A percentile compares a stretch with the other conserved stretches of the same genome.
Evolutionary conservation across 768 basidiomycete species (phyloP).

Genomic region (Tylopilus sp.): DNA sequence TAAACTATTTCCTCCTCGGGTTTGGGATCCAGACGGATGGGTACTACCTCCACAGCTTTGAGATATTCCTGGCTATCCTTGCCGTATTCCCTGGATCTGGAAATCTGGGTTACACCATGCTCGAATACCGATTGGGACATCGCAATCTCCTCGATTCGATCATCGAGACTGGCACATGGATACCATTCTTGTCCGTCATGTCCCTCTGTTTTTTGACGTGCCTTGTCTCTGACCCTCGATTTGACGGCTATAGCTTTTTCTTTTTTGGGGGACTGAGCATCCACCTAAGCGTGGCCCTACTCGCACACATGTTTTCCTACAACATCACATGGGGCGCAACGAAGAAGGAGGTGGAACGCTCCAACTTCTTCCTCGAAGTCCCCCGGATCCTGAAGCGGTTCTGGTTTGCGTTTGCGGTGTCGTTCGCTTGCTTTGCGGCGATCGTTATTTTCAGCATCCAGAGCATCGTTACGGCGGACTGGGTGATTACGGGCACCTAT

Average conservation of each 20-base stretch:
- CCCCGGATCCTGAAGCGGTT: constrained; percentile 82
- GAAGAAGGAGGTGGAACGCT: constrained; percentile 81
- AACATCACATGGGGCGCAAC: constrained; percentile 60
- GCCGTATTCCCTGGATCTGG: constrained; percentile 74
- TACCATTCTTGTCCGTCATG: constrained; percentile 35
- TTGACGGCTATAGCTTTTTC: constrained; percentile 34
- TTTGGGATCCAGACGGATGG: constrained; percentile 70
- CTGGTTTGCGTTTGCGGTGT: constrained; percentile 59
- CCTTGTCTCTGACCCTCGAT: neutral
- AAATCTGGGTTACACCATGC: constrained; percentile 62
- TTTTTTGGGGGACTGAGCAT: constrained; percentile 56
- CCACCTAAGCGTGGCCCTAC: constrained; percentile 50
- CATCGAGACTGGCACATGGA: constrained; percentile 24
- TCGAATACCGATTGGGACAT: constrained; percentile 69
- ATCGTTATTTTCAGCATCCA: constrained; percentile 55
- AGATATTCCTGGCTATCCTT: constrained; percentile 71
- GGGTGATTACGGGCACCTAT: constrained; percentile 56
- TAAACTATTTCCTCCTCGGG: constrained; percentile 76
- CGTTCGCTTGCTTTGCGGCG: constrained; percentile 44
- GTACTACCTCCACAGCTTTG: constrained; percentile 75
- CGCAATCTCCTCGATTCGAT: constrained; percentile 13
- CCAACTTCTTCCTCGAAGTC: constrained; percentile 89
- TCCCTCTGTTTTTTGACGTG: too few relatives aligned
- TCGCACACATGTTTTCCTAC: constrained; percentile 57
- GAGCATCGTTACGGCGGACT: constrained; percentile 54